These are phyloP conservation scores for Stromatinia cepivora DNA, from an alignment of 2,329 filamentous ascomycete species.

Conservation along the genomic window DNA sequence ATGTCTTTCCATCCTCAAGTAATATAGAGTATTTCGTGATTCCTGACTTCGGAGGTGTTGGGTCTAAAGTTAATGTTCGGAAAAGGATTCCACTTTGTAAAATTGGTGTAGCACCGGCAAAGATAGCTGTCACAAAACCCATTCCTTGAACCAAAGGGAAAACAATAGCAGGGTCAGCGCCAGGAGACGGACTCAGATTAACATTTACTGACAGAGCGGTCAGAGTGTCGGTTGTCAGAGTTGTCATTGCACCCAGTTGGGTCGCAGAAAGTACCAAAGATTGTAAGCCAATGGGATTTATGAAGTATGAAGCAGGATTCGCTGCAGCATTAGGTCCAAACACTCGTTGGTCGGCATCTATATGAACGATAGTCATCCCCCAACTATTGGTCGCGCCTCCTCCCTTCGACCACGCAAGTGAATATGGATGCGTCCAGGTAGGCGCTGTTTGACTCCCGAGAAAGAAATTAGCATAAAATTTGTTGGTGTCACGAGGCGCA, in stretches of 20 bases:
- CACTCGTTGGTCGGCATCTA: slow-evolving; percentile 65
- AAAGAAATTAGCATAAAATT: slow-evolving; percentile 80
- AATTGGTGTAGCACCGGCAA: slow-evolving; percentile 66
- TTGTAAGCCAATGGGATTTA: slow-evolving; percentile 80
- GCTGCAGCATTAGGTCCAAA: slow-evolving; percentile 60
- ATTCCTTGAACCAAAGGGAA: slow-evolving; percentile 90
- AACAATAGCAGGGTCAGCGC: slow-evolving; percentile 60
- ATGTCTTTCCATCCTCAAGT: slow-evolving; percentile 70
- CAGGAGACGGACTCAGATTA: slow-evolving; percentile 59
- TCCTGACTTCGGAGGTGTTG: slow-evolving; percentile 58
- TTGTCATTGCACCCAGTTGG: slow-evolving; percentile 65
- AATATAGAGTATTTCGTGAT: slow-evolving; percentile 74
- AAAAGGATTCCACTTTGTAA: slow-evolving; percentile 77
- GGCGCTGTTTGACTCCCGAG: slow-evolving; percentile 69
- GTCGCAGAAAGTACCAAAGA: slow-evolving; percentile 76
- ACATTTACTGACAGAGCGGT: slow-evolving; percentile 65
- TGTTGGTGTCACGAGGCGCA: slow-evolving; percentile 69
- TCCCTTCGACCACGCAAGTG: slow-evolving; percentile 66
- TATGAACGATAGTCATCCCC: slow-evolving; percentile 76
- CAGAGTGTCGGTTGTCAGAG: slow-evolving; percentile 53
- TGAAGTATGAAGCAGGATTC: slow-evolving; percentile 68
- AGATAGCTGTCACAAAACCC: slow-evolving; percentile 79
- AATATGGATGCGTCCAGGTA: slow-evolving; percentile 75
- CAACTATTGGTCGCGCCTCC: slow-evolving; percentile 64
- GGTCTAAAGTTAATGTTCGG: slow-evolving; percentile 60